Base-by-base conservation (phyloP, 257 asterid species). In the Vinca minor region DNA sequence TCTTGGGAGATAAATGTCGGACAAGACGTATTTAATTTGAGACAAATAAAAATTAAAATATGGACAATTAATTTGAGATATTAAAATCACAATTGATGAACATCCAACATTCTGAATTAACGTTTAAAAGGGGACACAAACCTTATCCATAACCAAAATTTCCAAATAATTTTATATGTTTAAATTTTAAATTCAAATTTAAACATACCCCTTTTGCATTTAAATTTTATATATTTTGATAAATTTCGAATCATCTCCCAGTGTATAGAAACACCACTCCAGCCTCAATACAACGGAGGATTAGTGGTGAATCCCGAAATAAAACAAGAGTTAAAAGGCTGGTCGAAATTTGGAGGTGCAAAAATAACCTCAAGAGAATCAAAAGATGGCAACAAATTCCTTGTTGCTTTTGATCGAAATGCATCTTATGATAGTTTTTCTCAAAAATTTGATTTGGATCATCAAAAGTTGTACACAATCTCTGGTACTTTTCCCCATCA, bases 301-400 rank as follows among this genome's bases (percentile, higher is more conserved):
- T 26, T 41, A 3, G 71, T 67, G n/a, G 71, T 39, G 57, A 67
- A 67, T 11, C 71, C 71, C 23, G 64, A 66, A 53, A 15, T 66
- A 14, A n/a, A 20, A 3, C 21, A 66, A 0, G 71, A 57, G 39
- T 10, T 67, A 29, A 67, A 67, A 28, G 71, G 64, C 14, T 56
- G 71, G 71, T 29, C 57, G 1, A 17, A 26, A 11, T 67, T 54
- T 31, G 64, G 64, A 53, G 45, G 13, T 1, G 39, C 64, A 25
- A 56, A 67, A 41, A 0, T 67, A 8, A 47, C 29, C 11, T 13
- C n/a, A 0, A 31, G 42, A 9, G 52, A n/a, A n/a, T 56, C 44
- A 2, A 42, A 67, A 28, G 64, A 54, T 44, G 71, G 64, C 34
- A 55, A 67, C 56, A 52, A 67, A 4, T 56, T 45, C 53, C 28